phyloP scores from a whole-genome alignment of 495 filamentous ascomycete genomes.

The Chaetomium fimeti region DNA sequence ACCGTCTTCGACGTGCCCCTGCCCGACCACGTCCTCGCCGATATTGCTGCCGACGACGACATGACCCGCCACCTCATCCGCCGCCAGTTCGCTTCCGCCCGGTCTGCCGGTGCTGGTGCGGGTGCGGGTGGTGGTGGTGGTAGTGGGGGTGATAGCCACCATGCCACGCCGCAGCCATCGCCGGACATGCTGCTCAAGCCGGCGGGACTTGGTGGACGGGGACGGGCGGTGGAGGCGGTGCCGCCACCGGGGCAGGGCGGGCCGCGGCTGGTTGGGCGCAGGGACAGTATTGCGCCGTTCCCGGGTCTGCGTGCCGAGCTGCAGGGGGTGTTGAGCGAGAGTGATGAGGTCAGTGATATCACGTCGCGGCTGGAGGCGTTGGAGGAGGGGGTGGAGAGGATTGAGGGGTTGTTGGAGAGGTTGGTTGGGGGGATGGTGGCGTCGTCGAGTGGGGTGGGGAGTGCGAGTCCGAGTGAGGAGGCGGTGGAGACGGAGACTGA shows the following conservation, averaged over 20 bases:
- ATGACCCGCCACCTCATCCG: conserved; percentile 51
- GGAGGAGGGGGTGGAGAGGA: conserved; percentile 40
- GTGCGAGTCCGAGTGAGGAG: background rate
- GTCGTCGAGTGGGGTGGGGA: background rate
- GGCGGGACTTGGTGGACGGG: no score
- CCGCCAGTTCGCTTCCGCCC: conserved; percentile 37
- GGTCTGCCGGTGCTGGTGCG: no score
- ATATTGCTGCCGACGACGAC: conserved; percentile 56
- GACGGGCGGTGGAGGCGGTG: background rate
- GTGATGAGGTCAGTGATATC: conserved; percentile 39
- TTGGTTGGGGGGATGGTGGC: conserved; percentile 24
- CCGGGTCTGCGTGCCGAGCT: conserved; percentile 41
- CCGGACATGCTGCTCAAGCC: background rate
- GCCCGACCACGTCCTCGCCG: conserved; percentile 55
- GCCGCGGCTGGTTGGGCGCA: conserved; percentile 31
- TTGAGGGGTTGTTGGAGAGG: conserved; percentile 40
- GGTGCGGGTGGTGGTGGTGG: background rate
- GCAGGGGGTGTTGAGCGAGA: conserved; percentile 41
- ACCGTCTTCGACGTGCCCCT: conserved; percentile 67
- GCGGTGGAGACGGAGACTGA: background rate
- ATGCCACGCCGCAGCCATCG: background rate
- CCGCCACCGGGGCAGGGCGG: background rate
- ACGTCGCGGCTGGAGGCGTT: conserved; percentile 38
- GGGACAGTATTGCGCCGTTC: conserved; percentile 50
- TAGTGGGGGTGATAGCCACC: background rate